Conservation (phyloP, 2,329 filamentous ascomycete genomes). For the Xylaria sp. region DNA sequence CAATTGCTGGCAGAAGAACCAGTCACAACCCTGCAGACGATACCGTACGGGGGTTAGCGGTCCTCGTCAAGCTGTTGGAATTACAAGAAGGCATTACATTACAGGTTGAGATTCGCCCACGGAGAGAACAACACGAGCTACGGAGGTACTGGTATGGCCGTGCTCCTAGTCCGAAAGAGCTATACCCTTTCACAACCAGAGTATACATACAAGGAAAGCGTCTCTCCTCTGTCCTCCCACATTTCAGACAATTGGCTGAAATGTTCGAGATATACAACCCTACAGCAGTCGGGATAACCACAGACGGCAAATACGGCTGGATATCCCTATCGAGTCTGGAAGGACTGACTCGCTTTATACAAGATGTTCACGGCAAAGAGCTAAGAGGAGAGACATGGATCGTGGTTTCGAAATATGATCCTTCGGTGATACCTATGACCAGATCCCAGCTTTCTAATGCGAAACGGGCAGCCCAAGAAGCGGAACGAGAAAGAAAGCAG, state of each 20-base stretch:
- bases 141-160: constrained; percentile 11
- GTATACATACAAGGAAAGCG: constrained; percentile 24
- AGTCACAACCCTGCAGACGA: constrained; percentile 33
- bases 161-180: constrained; percentile 24
- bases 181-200: constrained; percentile 30
- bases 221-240: constrained; percentile 13
- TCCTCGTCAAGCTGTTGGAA: constrained; percentile 17
- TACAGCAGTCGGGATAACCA: constrained; percentile 26
- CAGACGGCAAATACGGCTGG: constrained; percentile 28
- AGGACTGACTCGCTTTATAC: constrained; percentile 18
- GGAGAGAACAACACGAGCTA: constrained; percentile 1
- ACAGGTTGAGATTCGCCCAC: constrained; percentile 1
- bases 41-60: constrained; percentile 25
- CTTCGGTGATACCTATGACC: constrained; percentile 11
- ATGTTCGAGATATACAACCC: not conserved
- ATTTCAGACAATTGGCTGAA: not conserved
- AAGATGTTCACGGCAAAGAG: constrained; percentile 20
- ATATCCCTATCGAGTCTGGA: constrained; percentile 25
- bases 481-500: too few relatives aligned
- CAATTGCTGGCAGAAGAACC: constrained; percentile 8
- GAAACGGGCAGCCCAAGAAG: too few relatives aligned
- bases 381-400: constrained; percentile 19
- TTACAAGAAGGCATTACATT: constrained; percentile 15
- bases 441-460: too few relatives aligned
- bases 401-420: constrained; percentile 28